Evolutionary conservation across 352 stramenopile genomes (phyloP), one percentile per base, ranked within the genome.

Genomic region (Thalassiosira livingstoniorum): DNA sequence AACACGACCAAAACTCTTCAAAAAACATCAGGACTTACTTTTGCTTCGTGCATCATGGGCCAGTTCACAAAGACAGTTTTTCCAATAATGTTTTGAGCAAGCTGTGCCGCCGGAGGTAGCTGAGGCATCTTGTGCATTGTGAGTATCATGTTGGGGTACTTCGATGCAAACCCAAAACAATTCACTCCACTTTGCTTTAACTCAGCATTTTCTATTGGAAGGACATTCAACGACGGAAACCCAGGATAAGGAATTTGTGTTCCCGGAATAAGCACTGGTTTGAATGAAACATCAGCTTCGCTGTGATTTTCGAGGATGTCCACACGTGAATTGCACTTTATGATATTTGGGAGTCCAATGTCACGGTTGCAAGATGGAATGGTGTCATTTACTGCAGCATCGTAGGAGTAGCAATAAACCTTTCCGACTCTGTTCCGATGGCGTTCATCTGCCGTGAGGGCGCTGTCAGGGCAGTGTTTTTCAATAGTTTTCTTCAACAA

Each of bases 1-100:
- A 68, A 21, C 32, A 71, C 57, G 11, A 21, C 23, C 23, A 54
- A 51, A 51, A 77, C 25, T 65, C 18, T 42, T 18, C 57, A 70
- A 35, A 0, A 10, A 31, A 11, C 1, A 31, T 21, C 5, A 32
- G 31, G 61, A 63, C 61, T 75, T 27, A 92, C 86, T 64, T 92
- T 95, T 3, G 95, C 97, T 91, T 99, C 97, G 80, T 99, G 97
- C 89, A 99, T 94, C 86, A 99, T 98, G 1, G 98, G 98, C 96
- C 97, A 99, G 89, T 99, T 99, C 4, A 99, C 96, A 75, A 98
- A 96, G 2, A 99, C 89, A 27, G 85, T 92, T 67, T 92, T 90
- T 4, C 88, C 90, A 29, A 97, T 80, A 13, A 96, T 61, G 43
- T 91, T 93, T 1, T 87, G 43, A 25, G 92, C 89, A 39, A 96